A percentile compares a stretch with the other conserved stretches of the same genome.
Conservation (phyloP, 2,329 filamentous ascomycete species). For the Ophiognomonia clavigignenti-juglandacearum region DNA sequence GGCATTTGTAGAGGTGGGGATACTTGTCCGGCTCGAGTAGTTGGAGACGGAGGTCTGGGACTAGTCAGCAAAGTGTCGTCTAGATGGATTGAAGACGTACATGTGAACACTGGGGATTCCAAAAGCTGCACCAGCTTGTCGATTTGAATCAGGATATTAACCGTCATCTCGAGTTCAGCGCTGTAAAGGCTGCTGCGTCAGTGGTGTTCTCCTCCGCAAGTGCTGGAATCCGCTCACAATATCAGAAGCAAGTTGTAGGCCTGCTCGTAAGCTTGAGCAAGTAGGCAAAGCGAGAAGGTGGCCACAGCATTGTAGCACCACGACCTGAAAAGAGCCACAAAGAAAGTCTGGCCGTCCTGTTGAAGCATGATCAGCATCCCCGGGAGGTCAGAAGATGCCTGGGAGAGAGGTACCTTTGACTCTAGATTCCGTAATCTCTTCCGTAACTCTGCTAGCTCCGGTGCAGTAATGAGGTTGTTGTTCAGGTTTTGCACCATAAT, state of each 20-base stretch:
- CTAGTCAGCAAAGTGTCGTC: not conserved
- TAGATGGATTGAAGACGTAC: constrained; percentile 43
- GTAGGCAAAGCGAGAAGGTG: constrained; percentile 90
- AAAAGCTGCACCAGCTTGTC: constrained; percentile 96
- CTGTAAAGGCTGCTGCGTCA: constrained; percentile 38
- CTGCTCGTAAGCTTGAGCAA: constrained; percentile 97
- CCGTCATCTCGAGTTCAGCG: constrained; percentile 96
- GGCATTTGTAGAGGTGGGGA: constrained; percentile 93
- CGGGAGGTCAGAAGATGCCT: no score
- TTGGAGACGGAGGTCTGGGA: constrained; percentile 84
- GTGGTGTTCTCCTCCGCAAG: constrained; percentile 12
- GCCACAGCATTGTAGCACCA: constrained; percentile 99
- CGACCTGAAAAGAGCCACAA: constrained; percentile 87
- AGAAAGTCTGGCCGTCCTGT: constrained; percentile 90
- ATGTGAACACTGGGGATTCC: constrained; percentile 96
- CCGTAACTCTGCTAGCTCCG: constrained; percentile 84
- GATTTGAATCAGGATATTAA: constrained; percentile 97
- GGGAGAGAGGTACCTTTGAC: constrained; percentile 61
- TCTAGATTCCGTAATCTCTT: constrained; percentile 89
- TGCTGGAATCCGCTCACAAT: constrained; percentile 53
- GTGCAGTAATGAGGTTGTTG: constrained; percentile 97
- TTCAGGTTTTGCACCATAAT: constrained; percentile 99
- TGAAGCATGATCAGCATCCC: no score
- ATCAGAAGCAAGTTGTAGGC: constrained; percentile 94
- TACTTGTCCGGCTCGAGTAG: constrained; percentile 92